A percentile compares a stretch with the other conserved stretches of the same genome.
Conservation (phyloP, 345 rosid species). For the Salix suchowensis region DNA sequence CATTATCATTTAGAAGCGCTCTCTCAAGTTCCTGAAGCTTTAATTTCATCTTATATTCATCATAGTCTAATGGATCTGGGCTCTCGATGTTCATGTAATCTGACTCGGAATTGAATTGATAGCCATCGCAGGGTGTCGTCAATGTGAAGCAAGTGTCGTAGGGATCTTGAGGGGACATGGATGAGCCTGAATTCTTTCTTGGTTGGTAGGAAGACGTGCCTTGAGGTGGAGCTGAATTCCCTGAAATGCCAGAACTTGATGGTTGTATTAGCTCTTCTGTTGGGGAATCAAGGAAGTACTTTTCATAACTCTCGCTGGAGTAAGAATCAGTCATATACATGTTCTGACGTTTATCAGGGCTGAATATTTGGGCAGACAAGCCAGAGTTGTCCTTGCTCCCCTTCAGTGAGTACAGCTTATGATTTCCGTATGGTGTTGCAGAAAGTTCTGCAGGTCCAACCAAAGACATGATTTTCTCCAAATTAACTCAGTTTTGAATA, state of each 20-base stretch:
- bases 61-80: slow-evolving; percentile 47
- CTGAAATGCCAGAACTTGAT: slow-evolving; percentile 53
- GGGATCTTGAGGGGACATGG: slow-evolving; percentile 35
- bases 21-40: slow-evolving; percentile 89
- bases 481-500: slow-evolving; percentile 17
- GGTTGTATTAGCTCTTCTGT: slow-evolving; percentile 48
- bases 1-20: slow-evolving; percentile 64
- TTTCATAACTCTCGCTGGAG: slow-evolving; percentile 67
- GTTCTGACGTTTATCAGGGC: slow-evolving; percentile 50
- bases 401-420: slow-evolving; percentile 48
- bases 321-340: slow-evolving; percentile 52
- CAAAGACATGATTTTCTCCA: slow-evolving; percentile 46
- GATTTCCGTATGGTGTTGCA: slow-evolving; percentile 45
- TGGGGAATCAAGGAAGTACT: slow-evolving; percentile 75
- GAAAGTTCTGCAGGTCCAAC: slow-evolving; percentile 64
- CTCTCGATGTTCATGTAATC: slow-evolving; percentile 43
- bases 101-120: slow-evolving; percentile 35
- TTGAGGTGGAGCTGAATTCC: slow-evolving; percentile 38
- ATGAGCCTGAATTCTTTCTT: slow-evolving; percentile 45
- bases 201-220: slow-evolving; percentile 43
- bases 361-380: slow-evolving; percentile 38
- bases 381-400: slow-evolving; percentile 42
- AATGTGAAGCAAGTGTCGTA: slow-evolving; percentile 33
- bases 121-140: slow-evolving; percentile 19
- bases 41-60: slow-evolving; percentile 54